A percentile compares a stretch with the other conserved stretches of the same genome.
Evolutionary conservation across 495 filamentous ascomycete genomes (phyloP).

Genomic region (Hypoxylon lienhwacheense): DNA sequence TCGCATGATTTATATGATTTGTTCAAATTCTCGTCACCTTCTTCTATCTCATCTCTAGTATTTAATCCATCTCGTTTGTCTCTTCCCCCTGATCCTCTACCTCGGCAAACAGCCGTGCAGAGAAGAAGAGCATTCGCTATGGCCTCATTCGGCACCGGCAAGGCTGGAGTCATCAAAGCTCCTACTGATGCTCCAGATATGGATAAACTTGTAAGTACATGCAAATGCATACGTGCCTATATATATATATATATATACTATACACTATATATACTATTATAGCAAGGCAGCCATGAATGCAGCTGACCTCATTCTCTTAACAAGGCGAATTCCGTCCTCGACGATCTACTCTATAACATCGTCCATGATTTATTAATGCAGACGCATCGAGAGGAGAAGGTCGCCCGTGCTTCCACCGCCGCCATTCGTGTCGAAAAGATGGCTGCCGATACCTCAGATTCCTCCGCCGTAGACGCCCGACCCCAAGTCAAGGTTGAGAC

Average conservation of each 20-base stretch:
- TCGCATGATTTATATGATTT: constrained; percentile 14
- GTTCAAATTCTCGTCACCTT: neutral
- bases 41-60: neutral
- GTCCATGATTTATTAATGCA: constrained; percentile 70
- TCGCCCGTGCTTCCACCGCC: constrained; percentile 70
- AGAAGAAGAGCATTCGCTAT: constrained; percentile 36
- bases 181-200: constrained; percentile 43
- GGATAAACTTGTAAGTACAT: constrained; percentile 54
- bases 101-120: constrained; percentile 3
- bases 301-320: constrained; percentile 19
- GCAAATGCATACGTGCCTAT: too few species aligned
- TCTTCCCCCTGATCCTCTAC: too few species aligned
- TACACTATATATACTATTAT: constrained; percentile 5
- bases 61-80: neutral
- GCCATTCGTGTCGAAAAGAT: constrained; percentile 71
- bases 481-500: constrained; percentile 64
- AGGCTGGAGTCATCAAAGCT: constrained; percentile 53
- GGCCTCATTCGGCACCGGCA: constrained; percentile 48
- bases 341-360: constrained; percentile 72
- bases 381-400: constrained; percentile 73
- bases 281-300: constrained; percentile 4
- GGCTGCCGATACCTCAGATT: constrained; percentile 57
- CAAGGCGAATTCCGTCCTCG: constrained; percentile 60
- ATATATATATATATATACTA: constrained; percentile 10
- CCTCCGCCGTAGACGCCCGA: constrained; percentile 43